These are phyloP conservation scores for Gigaspora rosea DNA, from an alignment of 192 early-diverging fungal species.

Conservation along the genomic window DNA sequence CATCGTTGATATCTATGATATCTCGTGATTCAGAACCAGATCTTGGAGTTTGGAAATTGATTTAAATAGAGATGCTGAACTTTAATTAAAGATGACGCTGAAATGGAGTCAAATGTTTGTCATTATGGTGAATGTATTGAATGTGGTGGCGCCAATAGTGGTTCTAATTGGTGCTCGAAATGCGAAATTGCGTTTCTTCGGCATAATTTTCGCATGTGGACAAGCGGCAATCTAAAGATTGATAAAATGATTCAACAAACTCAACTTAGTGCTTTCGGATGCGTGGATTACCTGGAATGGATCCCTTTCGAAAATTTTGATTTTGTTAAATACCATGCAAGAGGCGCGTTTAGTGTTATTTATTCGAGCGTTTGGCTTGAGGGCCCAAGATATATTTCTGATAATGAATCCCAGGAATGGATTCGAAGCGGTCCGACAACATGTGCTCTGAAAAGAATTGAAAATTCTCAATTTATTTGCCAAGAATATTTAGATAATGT, in stretches of 20 bases:
- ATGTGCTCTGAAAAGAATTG: neutral
- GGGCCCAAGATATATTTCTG: slow-evolving; percentile 5
- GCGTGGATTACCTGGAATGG: neutral
- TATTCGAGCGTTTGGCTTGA: slow-evolving; percentile 9
- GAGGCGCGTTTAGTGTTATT: neutral
- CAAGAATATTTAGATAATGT: neutral
- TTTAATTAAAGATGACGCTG: no score
- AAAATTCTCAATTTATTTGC: neutral
- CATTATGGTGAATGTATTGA: no score
- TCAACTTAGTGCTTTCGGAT: neutral
- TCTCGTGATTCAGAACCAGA: no score
- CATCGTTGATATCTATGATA: no score
- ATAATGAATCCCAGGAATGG: neutral
- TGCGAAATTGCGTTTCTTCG: neutral
- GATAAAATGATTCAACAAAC: neutral
- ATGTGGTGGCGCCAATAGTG: no score
- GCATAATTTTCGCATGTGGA: neutral
- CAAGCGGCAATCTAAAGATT: neutral
- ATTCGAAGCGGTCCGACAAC: neutral
- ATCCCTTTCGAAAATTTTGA: neutral
- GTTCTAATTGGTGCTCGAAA: neutral
- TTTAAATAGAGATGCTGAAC: no score
- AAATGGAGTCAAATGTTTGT: no score
- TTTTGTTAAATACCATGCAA: neutral
- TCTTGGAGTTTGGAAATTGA: no score